Conservation (phyloP, 257 asterid species). For the Penstemon davidsonii region DNA sequence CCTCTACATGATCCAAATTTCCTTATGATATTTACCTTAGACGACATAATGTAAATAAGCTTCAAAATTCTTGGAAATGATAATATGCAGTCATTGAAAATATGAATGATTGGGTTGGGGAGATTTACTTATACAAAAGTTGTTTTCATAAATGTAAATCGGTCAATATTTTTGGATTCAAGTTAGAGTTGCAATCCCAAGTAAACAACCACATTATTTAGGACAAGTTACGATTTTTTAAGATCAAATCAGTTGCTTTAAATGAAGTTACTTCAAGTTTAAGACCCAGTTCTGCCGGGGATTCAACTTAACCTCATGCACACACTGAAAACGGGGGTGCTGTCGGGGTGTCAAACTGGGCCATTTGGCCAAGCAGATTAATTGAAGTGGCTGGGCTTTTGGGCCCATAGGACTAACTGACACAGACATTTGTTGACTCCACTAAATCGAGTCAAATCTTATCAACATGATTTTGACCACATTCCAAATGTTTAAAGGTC, state of each 20-base stretch:
- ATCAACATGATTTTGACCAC: neutral
- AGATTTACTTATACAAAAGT: neutral
- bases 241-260: conserved; percentile 32
- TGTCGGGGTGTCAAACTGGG: neutral
- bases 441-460: neutral
- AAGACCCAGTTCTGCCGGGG: conserved; percentile 2
- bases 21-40: conserved; percentile 26
- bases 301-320: neutral
- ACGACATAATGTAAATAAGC: conserved; percentile 26
- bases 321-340: neutral
- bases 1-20: conserved; percentile 39
- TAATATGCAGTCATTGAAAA: neutral
- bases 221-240: conserved; percentile 14
- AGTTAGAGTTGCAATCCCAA: conserved; percentile 19
- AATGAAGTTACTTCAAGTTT: conserved; percentile 34
- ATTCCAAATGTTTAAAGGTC: neutral
- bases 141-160: neutral
- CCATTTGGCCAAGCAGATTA: too few species aligned
- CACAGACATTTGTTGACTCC: too few species aligned
- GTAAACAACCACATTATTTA: conserved; percentile 7
- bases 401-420: too few species aligned
- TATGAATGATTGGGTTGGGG: neutral
- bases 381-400: too few species aligned
- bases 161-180: conserved; percentile 6
- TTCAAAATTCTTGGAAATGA: neutral